These are phyloP conservation scores for Tuber magnatum DNA, from an alignment of 495 filamentous ascomycete species.

Conservation along the genomic window DNA sequence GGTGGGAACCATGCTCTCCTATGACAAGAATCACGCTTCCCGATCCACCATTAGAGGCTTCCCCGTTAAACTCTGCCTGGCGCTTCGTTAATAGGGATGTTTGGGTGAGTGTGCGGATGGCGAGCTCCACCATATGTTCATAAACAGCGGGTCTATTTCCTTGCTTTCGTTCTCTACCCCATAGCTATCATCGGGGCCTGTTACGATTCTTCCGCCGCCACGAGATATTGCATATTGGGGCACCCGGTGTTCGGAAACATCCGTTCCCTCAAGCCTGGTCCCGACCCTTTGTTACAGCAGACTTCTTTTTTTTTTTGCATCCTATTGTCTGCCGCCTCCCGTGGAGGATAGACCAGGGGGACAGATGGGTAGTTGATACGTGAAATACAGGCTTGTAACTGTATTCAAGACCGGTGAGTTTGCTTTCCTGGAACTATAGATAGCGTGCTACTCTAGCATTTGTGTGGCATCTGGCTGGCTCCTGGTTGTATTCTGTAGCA, in stretches of 20 bases:
- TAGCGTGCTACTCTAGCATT: background rate
- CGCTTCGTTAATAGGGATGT: background rate
- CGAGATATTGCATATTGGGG: background rate
- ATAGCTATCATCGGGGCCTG: background rate
- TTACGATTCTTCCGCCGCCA: background rate
- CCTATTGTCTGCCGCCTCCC: background rate
- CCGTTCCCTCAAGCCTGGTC: background rate
- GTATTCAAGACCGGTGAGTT: background rate
- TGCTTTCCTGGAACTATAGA: background rate
- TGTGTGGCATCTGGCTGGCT: background rate
- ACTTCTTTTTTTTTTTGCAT: constrained; percentile 1
- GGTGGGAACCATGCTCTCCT: background rate
- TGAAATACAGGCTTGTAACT: background rate
- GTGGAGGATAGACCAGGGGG: background rate
- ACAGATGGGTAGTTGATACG: background rate
- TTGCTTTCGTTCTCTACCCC: background rate
- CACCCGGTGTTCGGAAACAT: background rate
- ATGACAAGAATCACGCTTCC: background rate
- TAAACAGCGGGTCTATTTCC: background rate
- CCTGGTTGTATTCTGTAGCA: background rate
- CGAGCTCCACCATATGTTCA: background rate
- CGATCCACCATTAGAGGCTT: background rate
- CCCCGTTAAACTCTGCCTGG: background rate
- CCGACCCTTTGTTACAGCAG: background rate
- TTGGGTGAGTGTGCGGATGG: background rate